Evolutionary conservation across 2,329 filamentous ascomycete species (phyloP).

Genomic region (Fusarium sulawesiense): DNA sequence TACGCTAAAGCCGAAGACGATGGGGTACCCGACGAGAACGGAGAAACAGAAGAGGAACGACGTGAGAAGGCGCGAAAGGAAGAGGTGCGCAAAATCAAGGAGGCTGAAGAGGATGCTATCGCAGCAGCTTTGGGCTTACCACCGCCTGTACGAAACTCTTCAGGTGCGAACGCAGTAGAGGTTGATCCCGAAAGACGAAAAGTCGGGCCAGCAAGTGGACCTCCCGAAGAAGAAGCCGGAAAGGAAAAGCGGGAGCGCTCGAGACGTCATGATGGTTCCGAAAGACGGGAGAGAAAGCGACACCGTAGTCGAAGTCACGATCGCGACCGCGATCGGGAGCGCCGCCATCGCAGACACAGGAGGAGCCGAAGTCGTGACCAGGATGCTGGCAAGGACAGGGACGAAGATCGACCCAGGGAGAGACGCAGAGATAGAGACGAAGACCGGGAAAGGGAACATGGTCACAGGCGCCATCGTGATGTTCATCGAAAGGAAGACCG

Average conservation of each 20-base stretch:
- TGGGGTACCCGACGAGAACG: conserved; percentile 58
- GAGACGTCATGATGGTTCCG: conserved; percentile 48
- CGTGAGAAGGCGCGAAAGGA: conserved; percentile 73
- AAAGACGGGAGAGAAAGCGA: conserved; percentile 49
- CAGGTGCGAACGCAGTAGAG: conserved; percentile 76
- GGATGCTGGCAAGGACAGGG: conserved; percentile 32
- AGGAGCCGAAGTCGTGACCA: conserved; percentile 51
- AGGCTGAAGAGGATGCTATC: conserved; percentile 93
- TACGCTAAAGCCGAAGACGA: conserved; percentile 67
- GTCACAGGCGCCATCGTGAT: conserved; percentile 30
- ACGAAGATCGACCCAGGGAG: conserved; percentile 25
- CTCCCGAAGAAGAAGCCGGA: conserved; percentile 42
- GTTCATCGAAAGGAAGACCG: conserved; percentile 13
- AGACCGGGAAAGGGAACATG: conserved; percentile 19
- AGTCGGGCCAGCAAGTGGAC: conserved; percentile 45
- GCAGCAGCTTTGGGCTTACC: conserved; percentile 84
- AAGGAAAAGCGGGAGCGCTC: conserved; percentile 47
- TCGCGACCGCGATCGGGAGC: conserved; percentile 46
- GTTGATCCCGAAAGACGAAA: conserved; percentile 59
- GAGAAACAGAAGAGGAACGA: conserved; percentile 69
- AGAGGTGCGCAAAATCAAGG: conserved; percentile 85
- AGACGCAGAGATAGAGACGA: conserved; percentile 10
- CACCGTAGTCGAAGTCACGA: conserved; percentile 54
- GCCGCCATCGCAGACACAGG: conserved; percentile 49
- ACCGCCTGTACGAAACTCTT: conserved; percentile 68